These are phyloP conservation scores for Trypanosoma cruzi DNA, from an alignment of 208 protist genomes.

Conservation along the genomic window DNA sequence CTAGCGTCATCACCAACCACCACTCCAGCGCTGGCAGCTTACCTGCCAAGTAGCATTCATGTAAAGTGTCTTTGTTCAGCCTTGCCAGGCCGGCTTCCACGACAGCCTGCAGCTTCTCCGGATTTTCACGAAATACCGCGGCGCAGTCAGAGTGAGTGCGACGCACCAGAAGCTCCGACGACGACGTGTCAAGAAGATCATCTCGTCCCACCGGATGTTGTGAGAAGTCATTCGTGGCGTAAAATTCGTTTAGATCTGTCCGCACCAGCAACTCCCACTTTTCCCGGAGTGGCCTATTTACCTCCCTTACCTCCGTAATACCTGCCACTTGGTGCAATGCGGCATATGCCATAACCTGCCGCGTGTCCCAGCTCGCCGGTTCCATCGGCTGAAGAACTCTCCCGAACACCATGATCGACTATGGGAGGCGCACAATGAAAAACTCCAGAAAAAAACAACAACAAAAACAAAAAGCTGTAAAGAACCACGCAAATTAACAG, in stretches of 20 bases:
- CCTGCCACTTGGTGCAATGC: slow-evolving; percentile 14
- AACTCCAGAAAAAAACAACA: too few species aligned
- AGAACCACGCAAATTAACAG: too few species aligned
- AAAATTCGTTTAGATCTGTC: slow-evolving; percentile 22
- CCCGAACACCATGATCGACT: neutral
- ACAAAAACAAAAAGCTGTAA: neutral
- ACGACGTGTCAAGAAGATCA: slow-evolving; percentile 22
- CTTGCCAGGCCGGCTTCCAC: slow-evolving; percentile 42
- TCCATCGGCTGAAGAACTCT: slow-evolving; percentile 33
- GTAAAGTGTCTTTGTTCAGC: slow-evolving; percentile 24
- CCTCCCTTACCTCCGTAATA: slow-evolving; percentile 10
- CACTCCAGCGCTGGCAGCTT: slow-evolving; percentile 35
- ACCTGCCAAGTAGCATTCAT: slow-evolving; percentile 21
- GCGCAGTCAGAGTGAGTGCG: slow-evolving; percentile 30
- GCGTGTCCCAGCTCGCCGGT: slow-evolving; percentile 47
- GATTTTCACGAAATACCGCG: slow-evolving; percentile 36
- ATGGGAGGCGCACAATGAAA: too few species aligned
- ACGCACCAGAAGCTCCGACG: slow-evolving; percentile 33
- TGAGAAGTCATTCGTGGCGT: slow-evolving; percentile 18
- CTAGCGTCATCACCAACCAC: slow-evolving; percentile 38
- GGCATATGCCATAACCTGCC: slow-evolving; percentile 43
- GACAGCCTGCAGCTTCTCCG: slow-evolving; percentile 37
- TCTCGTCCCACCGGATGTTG: slow-evolving; percentile 12
- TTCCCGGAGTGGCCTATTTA: slow-evolving; percentile 26
- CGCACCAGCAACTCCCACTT: slow-evolving; percentile 5